Conservation (phyloP, 1,284 basidiomycete species). For the Ceratobasidium theobromae region DNA sequence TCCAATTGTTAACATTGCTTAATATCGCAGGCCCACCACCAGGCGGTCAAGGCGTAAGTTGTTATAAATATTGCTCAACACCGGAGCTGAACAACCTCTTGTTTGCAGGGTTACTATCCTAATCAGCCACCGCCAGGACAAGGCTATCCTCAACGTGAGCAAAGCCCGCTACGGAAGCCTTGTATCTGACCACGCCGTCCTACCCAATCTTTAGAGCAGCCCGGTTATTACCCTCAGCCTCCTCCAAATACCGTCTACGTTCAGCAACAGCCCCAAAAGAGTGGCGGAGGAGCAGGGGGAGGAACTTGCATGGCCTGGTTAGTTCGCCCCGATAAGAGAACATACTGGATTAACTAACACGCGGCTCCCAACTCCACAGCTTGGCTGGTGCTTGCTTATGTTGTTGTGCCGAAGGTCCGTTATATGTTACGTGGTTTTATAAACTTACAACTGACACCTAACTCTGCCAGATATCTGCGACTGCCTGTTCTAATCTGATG, state of each 20-base stretch:
- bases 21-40: constrained; percentile 16
- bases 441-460: background rate
- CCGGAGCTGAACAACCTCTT: background rate
- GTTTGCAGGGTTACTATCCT: constrained; percentile 23
- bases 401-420: constrained; percentile 27
- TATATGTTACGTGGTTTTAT: background rate
- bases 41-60: constrained; percentile 22
- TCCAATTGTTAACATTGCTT: background rate
- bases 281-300: constrained; percentile 12
- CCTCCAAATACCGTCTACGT: constrained; percentile 29
- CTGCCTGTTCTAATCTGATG: constrained; percentile 57
- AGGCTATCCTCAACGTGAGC: constrained; percentile 28
- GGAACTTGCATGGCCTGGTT: constrained; percentile 31
- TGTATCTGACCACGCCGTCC: background rate
- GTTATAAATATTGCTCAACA: background rate
- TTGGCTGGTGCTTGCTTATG: constrained; percentile 32
- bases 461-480: constrained; percentile 63
- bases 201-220: background rate
- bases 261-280: constrained; percentile 19
- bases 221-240: constrained; percentile 21
- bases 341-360: background rate
- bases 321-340: background rate
- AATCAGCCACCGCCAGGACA: background rate
- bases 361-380: background rate
- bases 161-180: background rate